Conservation (phyloP, 192 early-diverging fungal genomes). For the Fimicolochytrium jonesii region DNA sequence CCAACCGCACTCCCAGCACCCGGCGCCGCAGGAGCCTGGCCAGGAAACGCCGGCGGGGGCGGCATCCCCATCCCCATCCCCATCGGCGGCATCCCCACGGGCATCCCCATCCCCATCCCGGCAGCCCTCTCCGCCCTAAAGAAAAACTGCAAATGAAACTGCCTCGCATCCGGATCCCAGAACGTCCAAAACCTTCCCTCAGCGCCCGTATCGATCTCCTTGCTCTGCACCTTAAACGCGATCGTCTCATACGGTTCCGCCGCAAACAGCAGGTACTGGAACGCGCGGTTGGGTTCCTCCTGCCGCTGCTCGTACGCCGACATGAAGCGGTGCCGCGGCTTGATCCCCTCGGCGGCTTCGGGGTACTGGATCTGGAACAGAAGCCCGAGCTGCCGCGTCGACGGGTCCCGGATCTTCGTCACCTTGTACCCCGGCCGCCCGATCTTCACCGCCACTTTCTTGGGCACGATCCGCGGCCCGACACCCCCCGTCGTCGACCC, state of each 20-base stretch:
- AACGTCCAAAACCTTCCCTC: constrained; percentile 88
- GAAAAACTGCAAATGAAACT: constrained; percentile 89
- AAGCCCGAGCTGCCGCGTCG: constrained; percentile 80
- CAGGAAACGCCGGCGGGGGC: no score
- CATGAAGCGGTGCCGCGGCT: constrained; percentile 94
- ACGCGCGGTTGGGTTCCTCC: constrained; percentile 78
- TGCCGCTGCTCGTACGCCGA: constrained; percentile 90
- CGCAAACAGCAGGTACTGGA: constrained; percentile 92
- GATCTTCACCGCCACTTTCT: constrained; percentile 85
- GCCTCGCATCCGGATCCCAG: constrained; percentile 88
- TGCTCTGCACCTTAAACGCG: constrained; percentile 89
- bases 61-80: neutral
- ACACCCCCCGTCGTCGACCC: constrained; percentile 29
- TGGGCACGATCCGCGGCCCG: constrained; percentile 40
- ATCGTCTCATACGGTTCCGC: constrained; percentile 95
- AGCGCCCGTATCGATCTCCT: constrained; percentile 83
- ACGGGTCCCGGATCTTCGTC: constrained; percentile 86
- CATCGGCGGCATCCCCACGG: neutral
- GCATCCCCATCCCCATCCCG: neutral
- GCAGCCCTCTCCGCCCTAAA: constrained; percentile 57
- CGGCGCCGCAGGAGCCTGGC: no score
- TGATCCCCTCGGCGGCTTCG: constrained; percentile 79
- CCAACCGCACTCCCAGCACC: neutral
- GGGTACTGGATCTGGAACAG: constrained; percentile 95
- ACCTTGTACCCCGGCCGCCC: constrained; percentile 91